phyloP scores from a whole-genome alignment of 192 early-diverging fungal species.

The Endogone sp. region DNA sequence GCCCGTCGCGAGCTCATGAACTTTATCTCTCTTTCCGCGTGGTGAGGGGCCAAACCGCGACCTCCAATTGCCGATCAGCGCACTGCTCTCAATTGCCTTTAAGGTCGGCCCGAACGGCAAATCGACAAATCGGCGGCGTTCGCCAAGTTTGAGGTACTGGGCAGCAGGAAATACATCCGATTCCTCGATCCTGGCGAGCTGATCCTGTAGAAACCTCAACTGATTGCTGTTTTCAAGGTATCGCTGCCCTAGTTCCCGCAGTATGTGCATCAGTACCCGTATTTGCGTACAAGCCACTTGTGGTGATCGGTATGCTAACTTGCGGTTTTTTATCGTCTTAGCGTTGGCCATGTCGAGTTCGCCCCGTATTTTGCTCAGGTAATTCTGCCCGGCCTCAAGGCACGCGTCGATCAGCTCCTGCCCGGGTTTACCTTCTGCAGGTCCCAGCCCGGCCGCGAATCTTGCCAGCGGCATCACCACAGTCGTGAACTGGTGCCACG shows the following conservation, averaged over 20 bases:
- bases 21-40: neutral
- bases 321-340: neutral
- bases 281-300: neutral
- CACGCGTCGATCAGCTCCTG: neutral
- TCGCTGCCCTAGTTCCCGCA: neutral
- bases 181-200: neutral
- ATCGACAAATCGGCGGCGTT: neutral
- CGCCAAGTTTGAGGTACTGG: neutral
- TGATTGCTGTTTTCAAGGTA: neutral
- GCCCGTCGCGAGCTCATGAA: neutral
- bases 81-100: neutral
- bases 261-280: neutral
- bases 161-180: neutral
- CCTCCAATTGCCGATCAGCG: neutral
- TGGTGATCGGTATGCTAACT: neutral
- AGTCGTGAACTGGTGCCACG: neutral
- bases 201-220: neutral
- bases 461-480: neutral
- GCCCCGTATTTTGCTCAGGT: neutral
- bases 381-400: neutral
- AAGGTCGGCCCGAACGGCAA: neutral
- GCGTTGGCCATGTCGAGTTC: neutral
- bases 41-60: neutral
- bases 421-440: neutral
- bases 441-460: neutral